Evolutionary conservation across 371 early-diverging fungal species (phyloP).

Genomic region (Phascolomyces articulosus): DNA sequence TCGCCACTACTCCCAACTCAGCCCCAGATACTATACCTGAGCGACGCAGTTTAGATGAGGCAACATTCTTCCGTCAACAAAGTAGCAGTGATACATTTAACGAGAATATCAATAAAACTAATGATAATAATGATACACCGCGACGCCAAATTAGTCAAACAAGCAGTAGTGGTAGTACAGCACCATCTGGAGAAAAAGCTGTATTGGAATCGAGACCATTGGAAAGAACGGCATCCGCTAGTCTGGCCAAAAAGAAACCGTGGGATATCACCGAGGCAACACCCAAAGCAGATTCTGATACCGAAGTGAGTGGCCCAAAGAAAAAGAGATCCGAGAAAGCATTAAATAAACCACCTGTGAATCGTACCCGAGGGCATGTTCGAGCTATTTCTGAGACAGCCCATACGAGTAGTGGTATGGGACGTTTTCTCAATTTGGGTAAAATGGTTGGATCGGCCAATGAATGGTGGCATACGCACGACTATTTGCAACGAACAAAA

Average conservation of each 20-base stretch:
- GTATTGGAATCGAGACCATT: slow-evolving; percentile 5
- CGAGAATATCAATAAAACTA: not conserved
- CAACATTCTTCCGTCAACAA: not conserved
- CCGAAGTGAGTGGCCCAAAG: slow-evolving; percentile 14
- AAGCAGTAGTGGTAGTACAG: not conserved
- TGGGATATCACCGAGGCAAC: slow-evolving; percentile 11
- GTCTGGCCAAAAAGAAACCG: slow-evolving; percentile 12
- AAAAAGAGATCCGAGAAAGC: not conserved
- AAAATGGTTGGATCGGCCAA: slow-evolving; percentile 30
- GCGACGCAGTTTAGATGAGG: slow-evolving; percentile 43
- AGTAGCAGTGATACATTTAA: not conserved
- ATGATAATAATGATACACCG: not conserved
- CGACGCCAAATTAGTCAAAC: not conserved
- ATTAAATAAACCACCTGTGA: not conserved
- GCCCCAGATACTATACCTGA: slow-evolving; percentile 23
- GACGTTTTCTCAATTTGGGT: slow-evolving; percentile 30
- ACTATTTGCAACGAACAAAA: slow-evolving; percentile 12
- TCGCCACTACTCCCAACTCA: slow-evolving; percentile 49
- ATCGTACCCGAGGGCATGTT: not conserved
- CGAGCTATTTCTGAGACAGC: slow-evolving; percentile 31
- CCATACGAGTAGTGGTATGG: not conserved
- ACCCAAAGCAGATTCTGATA: slow-evolving; percentile 26
- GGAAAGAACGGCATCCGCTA: slow-evolving; percentile 22
- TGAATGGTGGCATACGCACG: slow-evolving; percentile 22
- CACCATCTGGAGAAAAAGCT: not conserved